Evolutionary conservation across 2,329 filamentous ascomycete species (phyloP), one percentile per base, ranked within the genome.

Genomic region (Coniochaeta ligniaria): DNA sequence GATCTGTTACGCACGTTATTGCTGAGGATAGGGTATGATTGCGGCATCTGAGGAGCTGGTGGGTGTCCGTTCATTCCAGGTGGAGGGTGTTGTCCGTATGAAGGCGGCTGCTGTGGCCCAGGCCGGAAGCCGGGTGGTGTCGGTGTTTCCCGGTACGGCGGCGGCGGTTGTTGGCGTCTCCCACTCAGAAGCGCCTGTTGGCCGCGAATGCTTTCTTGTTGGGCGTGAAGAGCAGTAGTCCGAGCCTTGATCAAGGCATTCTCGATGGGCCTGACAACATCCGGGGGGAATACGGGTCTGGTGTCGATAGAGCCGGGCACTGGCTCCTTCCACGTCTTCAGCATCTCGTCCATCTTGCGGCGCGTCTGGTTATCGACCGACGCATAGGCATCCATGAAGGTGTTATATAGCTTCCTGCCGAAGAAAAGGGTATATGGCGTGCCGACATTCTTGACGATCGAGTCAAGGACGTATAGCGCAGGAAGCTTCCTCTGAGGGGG

Each of bases 341-440:
- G 81, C 89, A 99, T 94, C 74, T 96, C 93, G 72, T 98, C 95
- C 84, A 99, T 90, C 74, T 96, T 96, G 66, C 88, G 88, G 65
- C 95, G 87, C 24, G 93, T 92, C 62, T 83, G 82, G 64, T 84
- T 83, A 69, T 96, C 92, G 64, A 98, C 93, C 62, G 96, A 84
- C 3, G 90, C 90, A 72, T 98, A 99, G 41, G 95, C 91, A 69
- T 96, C 91, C 92, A 98, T 97, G 72, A 96, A 99, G 5, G 92
- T 98, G 67, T 88, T 85, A 75, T 94, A 98, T 43, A 99, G 84
- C 70, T 94, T 94, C 45, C 91, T 88, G 59, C 93, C 92, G 65
- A 99, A 90, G 74, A 96, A 98, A 14, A 98, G 82, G 0, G 94
- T 98, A 75, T 99, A 99, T 8, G 95, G 95, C 0, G 94, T 97